Percentiles rank a stretch among this genome's conserved stretches.
Evolutionary conservation across 371 early-diverging fungal genomes (phyloP).

Genomic region (Dichotomocladium elegans): DNA sequence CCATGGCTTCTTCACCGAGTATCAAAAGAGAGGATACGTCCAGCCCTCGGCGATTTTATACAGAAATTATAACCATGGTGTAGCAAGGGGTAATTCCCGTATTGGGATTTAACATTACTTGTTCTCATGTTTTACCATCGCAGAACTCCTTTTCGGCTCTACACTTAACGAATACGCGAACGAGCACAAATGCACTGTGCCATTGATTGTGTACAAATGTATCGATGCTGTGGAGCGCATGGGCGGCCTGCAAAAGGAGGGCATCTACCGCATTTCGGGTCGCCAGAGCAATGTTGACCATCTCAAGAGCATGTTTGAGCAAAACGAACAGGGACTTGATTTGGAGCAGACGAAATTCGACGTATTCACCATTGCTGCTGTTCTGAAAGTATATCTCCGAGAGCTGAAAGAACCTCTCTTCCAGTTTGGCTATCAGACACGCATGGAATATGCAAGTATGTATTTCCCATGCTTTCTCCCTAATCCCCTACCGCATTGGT

Average conservation of each 20-base stretch:
- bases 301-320: constrained; percentile 51
- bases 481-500: background rate
- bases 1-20: constrained; percentile 31
- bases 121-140: constrained; percentile 1
- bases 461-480: background rate
- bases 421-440: constrained; percentile 42
- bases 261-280: constrained; percentile 71
- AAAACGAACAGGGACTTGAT: constrained; percentile 45
- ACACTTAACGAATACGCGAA: constrained; percentile 43
- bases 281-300: constrained; percentile 54
- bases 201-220: constrained; percentile 54
- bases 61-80: constrained; percentile 43
- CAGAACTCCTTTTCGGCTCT: constrained; percentile 58
- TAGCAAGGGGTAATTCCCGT: constrained; percentile 24
- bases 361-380: constrained; percentile 54
- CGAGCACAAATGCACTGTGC: constrained; percentile 46
- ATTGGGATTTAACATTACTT: background rate
- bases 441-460: constrained; percentile 58
- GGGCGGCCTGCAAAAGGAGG: constrained; percentile 65
- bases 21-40: constrained; percentile 33
- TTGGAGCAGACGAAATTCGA: constrained; percentile 43
- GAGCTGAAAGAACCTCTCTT: constrained; percentile 64
- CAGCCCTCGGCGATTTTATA: constrained; percentile 46
- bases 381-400: constrained; percentile 63
- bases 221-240: constrained; percentile 57